Evolutionary conservation across 768 basidiomycete genomes (phyloP), one percentile per base, ranked within the genome.

Genomic region (Amanita muscaria): DNA sequence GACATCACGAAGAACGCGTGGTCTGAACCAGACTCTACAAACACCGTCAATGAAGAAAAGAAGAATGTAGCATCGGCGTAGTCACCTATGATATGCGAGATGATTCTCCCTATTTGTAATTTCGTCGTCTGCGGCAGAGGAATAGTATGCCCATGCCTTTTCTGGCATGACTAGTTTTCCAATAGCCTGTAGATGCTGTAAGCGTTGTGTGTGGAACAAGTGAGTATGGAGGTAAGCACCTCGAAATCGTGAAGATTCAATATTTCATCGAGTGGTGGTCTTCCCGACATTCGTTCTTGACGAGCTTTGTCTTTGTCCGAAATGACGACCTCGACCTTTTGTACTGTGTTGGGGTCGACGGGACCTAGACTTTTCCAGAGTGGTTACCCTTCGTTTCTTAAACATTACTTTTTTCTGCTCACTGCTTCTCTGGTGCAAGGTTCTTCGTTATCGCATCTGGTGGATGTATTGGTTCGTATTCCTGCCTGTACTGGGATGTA

Each of bases 101-200:
- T 88, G 89, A 54, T 96, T 96, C 62, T 94, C 91, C 39, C 91
- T 73, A 48, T 75, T 68, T 23, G 90, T 92, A 35, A 92, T 88
- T 63, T 96, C 91, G 53, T 97, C 93, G 58, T 97, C 94, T 5
- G 94, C 82, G 14, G 91, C 93, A n/a, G 89, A 92, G 1, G 87
- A 90, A 57, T 97, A 93, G 60, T 93, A 93, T 4, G 92, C 93
- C 93, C 93, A 97, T 0, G 89, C 89, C 59, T 89, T 88, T 25
- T 84, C 81, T 2, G 80, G 65, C 70, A 98, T 81, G 9, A 88
- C 82, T 53, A 69, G 69, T 60, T 76, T 84, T 7, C 90, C 92
- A 42, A 98, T 80, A 14, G 85, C 76, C 88, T 90, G 46, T 19
- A 23, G 35, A 38, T 35, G 29, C n/a, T 51, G 42, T 32, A 19